Base-by-base conservation (phyloP, 139 green algal species). In the Eudorina sp. region DNA sequence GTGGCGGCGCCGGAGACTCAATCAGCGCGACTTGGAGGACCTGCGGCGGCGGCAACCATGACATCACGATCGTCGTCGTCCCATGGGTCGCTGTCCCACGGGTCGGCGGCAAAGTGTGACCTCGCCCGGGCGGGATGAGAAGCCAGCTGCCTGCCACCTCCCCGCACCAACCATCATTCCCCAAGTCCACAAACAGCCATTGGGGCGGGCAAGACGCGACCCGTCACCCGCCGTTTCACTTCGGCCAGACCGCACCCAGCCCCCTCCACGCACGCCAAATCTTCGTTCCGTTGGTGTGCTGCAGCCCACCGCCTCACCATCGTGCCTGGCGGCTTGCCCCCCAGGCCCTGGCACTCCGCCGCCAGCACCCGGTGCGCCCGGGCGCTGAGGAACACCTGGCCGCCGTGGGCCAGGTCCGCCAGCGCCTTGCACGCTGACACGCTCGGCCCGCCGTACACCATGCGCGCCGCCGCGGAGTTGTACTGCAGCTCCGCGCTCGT, bases 401-500 rank as follows among this genome's bases (percentile, higher is more conserved):
- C 78, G 36, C 78, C 78, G 38, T 73, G 38, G 9, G 78, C 78
- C 53, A 85, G 36, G 53, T 85, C 78, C 38, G 78, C 78, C 4
- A 85, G 38, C 38, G 38, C 78, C 78, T 85, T 85, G 78, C 51
- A 70, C 3, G 78, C 78, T 4, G 38, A 53, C 78, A 85, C 38
- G 25, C 53, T n/a, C 4, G 78, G 53, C 3, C 78, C 78, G 38
- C 78, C 78, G n/a, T 70, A 68, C 38, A 85, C 78, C 53, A 85
- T 85, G 53, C 78, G 78, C 25, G 78, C 78, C 21, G 78, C 53
- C 38, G 55, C 53, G 38, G 78, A 25, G 38, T 85, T 85, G 55
- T 74, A 85, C 53, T 55, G 55, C 78, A 85, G 23, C 55, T 85
- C 78, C 21, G 78, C 78, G 55, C 38, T 55, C 11, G 78, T 74